These are phyloP conservation scores for Calonectria ilicicola DNA, from an alignment of 2,329 filamentous ascomycete species.

Conservation along the genomic window DNA sequence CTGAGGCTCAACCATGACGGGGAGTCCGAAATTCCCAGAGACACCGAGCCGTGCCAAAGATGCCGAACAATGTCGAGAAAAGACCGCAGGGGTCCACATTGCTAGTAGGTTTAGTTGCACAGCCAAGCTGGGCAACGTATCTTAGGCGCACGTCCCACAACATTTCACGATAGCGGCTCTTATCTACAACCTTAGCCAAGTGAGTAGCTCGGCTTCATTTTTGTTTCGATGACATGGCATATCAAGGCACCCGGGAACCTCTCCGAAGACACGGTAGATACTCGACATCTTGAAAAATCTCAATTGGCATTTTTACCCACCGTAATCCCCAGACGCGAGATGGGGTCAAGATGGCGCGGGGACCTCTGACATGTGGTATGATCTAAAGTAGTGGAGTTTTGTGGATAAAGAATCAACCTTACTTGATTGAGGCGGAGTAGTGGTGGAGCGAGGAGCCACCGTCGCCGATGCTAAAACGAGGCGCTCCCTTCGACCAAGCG, in stretches of 20 bases:
- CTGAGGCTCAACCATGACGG: neutral
- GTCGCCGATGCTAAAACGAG: neutral
- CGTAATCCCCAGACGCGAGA: neutral
- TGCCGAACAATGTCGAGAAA: conserved; percentile 26
- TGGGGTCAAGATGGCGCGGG: neutral
- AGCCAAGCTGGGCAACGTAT: conserved; percentile 7
- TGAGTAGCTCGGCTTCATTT: neutral
- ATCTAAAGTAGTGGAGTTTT: conserved; percentile 8
- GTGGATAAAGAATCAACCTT: conserved; percentile 9
- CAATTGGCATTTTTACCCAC: neutral
- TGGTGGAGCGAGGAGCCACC: neutral
- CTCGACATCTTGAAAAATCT: neutral
- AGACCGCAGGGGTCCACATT: conserved; percentile 18
- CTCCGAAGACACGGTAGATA: neutral
- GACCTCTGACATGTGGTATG: neutral
- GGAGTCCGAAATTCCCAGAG: neutral
- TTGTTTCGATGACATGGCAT: neutral
- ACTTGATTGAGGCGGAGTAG: neutral
- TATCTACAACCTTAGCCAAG: neutral
- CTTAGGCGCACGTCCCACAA: conserved; percentile 2
- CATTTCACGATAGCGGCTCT: neutral
- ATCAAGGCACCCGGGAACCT: neutral
- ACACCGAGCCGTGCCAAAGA: conserved; percentile 16
- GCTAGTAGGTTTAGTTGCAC: conserved; percentile 5
- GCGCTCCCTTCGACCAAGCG: neutral